These are phyloP conservation scores for Saccharomyces mikatae DNA, from an alignment of 805 yeast genomes.

Conservation along the genomic window DNA sequence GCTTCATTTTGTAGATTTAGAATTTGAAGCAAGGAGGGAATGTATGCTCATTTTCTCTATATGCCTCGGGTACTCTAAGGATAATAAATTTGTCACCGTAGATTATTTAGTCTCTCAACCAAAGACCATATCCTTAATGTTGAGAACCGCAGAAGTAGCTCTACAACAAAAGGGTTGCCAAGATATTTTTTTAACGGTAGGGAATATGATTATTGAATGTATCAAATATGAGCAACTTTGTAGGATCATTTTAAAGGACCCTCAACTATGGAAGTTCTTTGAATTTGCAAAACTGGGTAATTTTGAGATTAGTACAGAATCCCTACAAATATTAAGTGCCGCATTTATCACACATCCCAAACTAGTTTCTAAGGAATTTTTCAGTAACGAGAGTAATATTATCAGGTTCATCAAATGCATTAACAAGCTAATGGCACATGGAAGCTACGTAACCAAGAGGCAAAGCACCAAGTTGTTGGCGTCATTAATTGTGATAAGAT, in stretches of 20 bases:
- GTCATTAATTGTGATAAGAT: conserved; percentile 60
- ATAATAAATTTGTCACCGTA: conserved; percentile 74
- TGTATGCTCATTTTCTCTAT: conserved; percentile 66
- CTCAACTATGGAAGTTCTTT: conserved; percentile 74
- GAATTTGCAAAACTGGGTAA: conserved; percentile 64
- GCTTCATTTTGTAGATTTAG: conserved; percentile 53
- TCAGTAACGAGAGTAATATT: conserved; percentile 42
- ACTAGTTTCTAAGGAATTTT: conserved; percentile 57
- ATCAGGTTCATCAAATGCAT: conserved; percentile 52
- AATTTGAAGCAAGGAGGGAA: conserved; percentile 85
- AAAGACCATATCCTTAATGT: conserved; percentile 50
- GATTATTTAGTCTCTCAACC: conserved; percentile 70
- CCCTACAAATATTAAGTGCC: conserved; percentile 70
- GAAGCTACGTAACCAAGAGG: conserved; percentile 85
- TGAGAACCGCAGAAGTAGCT: conserved; percentile 64
- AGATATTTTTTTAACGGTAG: conserved; percentile 66
- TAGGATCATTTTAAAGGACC: conserved; percentile 48
- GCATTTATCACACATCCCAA: conserved; percentile 62
- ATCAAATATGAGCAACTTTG: conserved; percentile 68
- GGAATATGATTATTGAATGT: conserved; percentile 77
- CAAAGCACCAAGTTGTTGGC: conserved; percentile 75
- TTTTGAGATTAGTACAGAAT: conserved; percentile 86
- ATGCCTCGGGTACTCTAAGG: conserved; percentile 69
- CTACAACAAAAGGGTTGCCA: conserved; percentile 18
- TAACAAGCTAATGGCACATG: conserved; percentile 63